A percentile compares a stretch with the other conserved stretches of the same genome.
These are phyloP conservation scores for Eleusine coracana DNA, from an alignment of 176 grass and related monocot genomes.

Conservation along the genomic window DNA sequence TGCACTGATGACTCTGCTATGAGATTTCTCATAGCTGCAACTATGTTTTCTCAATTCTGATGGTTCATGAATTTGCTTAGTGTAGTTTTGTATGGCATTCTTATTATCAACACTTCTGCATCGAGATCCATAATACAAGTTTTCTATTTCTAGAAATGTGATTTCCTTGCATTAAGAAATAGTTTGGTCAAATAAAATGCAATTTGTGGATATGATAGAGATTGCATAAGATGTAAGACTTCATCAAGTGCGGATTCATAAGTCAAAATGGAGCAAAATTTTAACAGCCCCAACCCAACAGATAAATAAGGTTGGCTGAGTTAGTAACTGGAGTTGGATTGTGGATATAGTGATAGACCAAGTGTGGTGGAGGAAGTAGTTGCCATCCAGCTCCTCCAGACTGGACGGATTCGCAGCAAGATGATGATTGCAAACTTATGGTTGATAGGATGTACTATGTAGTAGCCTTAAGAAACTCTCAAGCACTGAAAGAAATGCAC, in stretches of 20 bases:
- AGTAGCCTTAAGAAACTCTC: too few relatives aligned
- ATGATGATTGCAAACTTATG: too few relatives aligned
- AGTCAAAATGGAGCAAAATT: slow-evolving; percentile 22
- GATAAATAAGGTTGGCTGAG: background rate
- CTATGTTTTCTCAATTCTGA: background rate
- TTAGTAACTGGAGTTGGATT: background rate
- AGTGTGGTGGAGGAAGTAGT: too few relatives aligned
- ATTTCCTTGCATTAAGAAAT: background rate
- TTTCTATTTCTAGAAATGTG: background rate
- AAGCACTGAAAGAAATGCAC: too few relatives aligned
- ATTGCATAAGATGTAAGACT: background rate
- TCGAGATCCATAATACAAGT: background rate
- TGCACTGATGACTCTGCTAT: slow-evolving; percentile 3
- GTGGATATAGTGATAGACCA: too few relatives aligned
- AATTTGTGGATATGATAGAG: background rate
- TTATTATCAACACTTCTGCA: background rate
- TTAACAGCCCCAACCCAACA: slow-evolving; percentile 1
- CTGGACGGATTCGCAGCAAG: too few relatives aligned
- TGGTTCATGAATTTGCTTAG: background rate
- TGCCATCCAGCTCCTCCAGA: too few relatives aligned
- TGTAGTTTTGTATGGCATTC: background rate
- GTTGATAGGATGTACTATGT: too few relatives aligned
- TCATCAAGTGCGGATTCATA: background rate
- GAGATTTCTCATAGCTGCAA: background rate
- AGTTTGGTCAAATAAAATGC: background rate